Conservation (phyloP, 179 eudicot genomes). For the Actinidia arguta region DNA sequence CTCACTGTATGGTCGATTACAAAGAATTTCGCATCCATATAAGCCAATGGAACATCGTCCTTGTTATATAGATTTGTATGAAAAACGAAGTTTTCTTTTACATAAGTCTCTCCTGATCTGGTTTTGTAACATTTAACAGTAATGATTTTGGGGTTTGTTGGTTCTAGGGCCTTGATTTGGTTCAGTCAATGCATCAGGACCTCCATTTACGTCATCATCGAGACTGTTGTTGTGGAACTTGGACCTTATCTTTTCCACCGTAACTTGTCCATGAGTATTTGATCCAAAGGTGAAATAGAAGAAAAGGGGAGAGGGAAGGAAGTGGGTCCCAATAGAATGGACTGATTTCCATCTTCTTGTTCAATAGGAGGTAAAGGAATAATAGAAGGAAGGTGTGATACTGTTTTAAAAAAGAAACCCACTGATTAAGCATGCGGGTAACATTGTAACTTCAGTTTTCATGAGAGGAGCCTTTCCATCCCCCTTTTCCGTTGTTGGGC, state of each 20-base stretch:
- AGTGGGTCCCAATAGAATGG: too few relatives aligned
- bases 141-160: slow-evolving; percentile 55
- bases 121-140: slow-evolving; percentile 76
- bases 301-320: background rate
- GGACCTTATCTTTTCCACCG: slow-evolving; percentile 49
- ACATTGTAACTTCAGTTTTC: background rate
- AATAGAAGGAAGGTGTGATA: background rate
- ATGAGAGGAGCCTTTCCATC: background rate
- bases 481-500: background rate
- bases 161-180: slow-evolving; percentile 76
- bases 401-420: background rate
- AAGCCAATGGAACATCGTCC: slow-evolving; percentile 66
- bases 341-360: too few relatives aligned
- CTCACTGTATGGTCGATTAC: slow-evolving; percentile 93
- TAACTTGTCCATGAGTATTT: slow-evolving; percentile 40
- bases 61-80: slow-evolving; percentile 71
- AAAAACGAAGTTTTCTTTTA: slow-evolving; percentile 79
- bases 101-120: slow-evolving; percentile 66
- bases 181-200: slow-evolving; percentile 57
- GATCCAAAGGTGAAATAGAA: slow-evolving; percentile 33
- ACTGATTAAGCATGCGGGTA: background rate
- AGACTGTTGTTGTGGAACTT: slow-evolving; percentile 43
- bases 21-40: slow-evolving; percentile 75
- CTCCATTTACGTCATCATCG: slow-evolving; percentile 43
- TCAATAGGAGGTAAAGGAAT: background rate